A percentile compares a stretch with the other conserved stretches of the same genome.
Conservation (phyloP, 179 eudicot genomes). For the Silene noctiflora region DNA sequence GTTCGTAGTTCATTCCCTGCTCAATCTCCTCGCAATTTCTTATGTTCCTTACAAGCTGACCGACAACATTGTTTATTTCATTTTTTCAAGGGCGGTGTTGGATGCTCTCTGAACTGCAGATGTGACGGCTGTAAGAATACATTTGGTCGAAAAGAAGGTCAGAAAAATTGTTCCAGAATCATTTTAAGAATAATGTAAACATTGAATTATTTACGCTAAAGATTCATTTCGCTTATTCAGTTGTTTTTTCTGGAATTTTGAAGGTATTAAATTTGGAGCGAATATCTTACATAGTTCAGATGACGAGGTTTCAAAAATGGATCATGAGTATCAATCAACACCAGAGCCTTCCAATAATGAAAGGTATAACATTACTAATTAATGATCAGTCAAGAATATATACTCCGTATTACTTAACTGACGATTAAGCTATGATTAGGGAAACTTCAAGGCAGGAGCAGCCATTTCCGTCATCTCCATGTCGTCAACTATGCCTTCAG, state of each 20-base stretch:
- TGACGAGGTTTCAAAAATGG: slow-evolving; percentile 14
- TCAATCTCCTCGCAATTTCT: background rate
- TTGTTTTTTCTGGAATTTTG: slow-evolving; percentile 10
- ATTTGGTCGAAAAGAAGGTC: slow-evolving; percentile 61
- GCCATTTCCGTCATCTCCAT: slow-evolving; percentile 12
- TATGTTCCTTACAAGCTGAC: slow-evolving; percentile 9
- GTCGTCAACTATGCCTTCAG: slow-evolving; percentile 16
- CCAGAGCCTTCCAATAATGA: slow-evolving; percentile 13
- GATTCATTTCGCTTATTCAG: background rate
- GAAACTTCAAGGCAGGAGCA: background rate
- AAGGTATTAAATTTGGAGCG: slow-evolving; percentile 14
- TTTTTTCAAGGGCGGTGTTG: slow-evolving; percentile 51
- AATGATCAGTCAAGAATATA: background rate
- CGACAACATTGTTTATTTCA: background rate
- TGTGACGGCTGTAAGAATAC: slow-evolving; percentile 72
- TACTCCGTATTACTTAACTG: slow-evolving; percentile 25
- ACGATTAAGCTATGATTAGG: background rate
- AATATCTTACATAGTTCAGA: slow-evolving; percentile 3
- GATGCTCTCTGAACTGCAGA: slow-evolving; percentile 64
- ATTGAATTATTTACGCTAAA: background rate
- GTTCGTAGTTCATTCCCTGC: slow-evolving; percentile 32
- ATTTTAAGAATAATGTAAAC: background rate
- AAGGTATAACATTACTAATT: slow-evolving; percentile 15
- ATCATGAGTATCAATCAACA: slow-evolving; percentile 22
- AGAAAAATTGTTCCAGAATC: slow-evolving; percentile 5